These are phyloP conservation scores for Salvia miltiorrhiza DNA, from an alignment of 257 asterid genomes.

Conservation along the genomic window DNA sequence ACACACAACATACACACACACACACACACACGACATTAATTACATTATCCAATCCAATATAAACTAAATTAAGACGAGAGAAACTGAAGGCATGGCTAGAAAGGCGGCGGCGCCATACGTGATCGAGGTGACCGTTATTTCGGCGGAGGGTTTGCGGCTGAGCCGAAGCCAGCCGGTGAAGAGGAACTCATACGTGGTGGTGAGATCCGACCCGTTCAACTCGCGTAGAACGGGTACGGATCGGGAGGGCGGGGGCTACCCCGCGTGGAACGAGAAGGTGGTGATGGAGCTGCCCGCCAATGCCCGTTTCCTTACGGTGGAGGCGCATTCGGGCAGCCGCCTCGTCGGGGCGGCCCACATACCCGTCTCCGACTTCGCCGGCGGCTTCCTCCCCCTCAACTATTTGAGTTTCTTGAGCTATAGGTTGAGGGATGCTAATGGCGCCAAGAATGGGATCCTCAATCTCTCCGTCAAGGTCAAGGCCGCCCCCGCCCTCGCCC, in stretches of 20 bases:
- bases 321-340: conserved; percentile 43
- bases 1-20: not conserved
- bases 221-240: conserved; percentile 38
- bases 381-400: conserved; percentile 54
- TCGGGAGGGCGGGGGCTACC: conserved; percentile 49
- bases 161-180: conserved; percentile 28
- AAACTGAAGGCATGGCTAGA: not conserved
- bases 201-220: conserved; percentile 35
- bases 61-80: not conserved
- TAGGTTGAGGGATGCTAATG: conserved; percentile 50
- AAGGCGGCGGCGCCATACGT: not conserved
- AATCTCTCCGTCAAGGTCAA: conserved; percentile 58
- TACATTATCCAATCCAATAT: too few species aligned
- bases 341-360: conserved; percentile 47
- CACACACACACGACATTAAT: too few species aligned
- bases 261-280: conserved; percentile 67
- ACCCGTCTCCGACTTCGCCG: conserved; percentile 69
- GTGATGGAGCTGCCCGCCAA: conserved; percentile 43
- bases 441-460: conserved; percentile 67
- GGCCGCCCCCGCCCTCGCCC: conserved; percentile 17
- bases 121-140: conserved; percentile 40
- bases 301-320: conserved; percentile 49
- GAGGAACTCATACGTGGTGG: conserved; percentile 27
- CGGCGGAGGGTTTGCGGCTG: conserved; percentile 35
- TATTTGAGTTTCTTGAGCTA: conserved; percentile 77